Evolutionary conservation across 257 asterid species (phyloP), one percentile per base, ranked within the genome.

Genomic region (Plantago major): DNA sequence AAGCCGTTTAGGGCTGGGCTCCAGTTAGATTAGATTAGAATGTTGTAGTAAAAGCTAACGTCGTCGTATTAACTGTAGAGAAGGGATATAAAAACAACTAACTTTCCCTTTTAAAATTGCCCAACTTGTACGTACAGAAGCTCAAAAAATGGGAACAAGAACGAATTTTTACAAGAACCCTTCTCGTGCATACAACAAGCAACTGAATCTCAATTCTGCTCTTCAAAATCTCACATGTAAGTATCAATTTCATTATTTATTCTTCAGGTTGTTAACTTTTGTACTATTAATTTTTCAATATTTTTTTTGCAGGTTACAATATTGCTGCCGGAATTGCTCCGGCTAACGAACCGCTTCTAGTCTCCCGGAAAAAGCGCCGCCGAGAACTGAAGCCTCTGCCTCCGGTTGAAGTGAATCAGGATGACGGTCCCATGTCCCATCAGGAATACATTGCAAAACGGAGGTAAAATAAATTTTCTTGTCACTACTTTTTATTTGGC

Each of bases 151-250:
- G 97, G 74, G 73, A 61, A 89, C 84, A 48, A 78, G 86, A 49
- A 74, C 73, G 69, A 87, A 89, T 60, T 79, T 89, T 57, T 86
- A 87, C 87, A 84, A 89, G 74, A 84, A 84, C 60, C 91, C 95
- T 55, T 82, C 95, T 1, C 70, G 56, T 69, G 55, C 91, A 2
- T 89, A 89, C 79, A 89, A 86, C 69, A 87, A 82, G 68, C 84
- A 82, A 30, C 67, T 81, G 54, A 84, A 79, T 79, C 92, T 87
- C 58, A 79, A 81, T 63, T 89, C 94, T 37, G 95, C 71, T 40
- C 81, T 86, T 71, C 95, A 81, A 78, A 86, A 89, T 75, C 95
- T 89, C 65, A 59, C 66, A 12, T 77, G 95, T 89, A 74, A 51
- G 63, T 26, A 15, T 55, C 10, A 40, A 53, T 45, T 22, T 7